Conservation (phyloP, 2,329 filamentous ascomycete genomes). For the Diaporthe sp. region DNA sequence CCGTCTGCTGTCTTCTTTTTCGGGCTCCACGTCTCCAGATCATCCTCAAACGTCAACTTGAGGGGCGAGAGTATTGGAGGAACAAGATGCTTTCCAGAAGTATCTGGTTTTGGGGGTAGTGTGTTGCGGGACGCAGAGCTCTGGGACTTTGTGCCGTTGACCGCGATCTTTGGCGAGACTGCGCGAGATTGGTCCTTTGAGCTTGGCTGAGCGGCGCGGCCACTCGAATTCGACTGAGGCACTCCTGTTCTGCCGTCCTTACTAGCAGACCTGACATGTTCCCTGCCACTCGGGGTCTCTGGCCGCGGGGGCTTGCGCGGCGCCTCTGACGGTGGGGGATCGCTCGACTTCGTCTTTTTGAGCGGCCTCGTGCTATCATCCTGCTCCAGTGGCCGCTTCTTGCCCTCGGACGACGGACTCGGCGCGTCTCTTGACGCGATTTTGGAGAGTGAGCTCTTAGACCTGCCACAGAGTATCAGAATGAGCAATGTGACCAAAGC, state of each 20-base stretch:
- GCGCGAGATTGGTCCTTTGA: slow-evolving; percentile 31
- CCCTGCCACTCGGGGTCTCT: slow-evolving; percentile 30
- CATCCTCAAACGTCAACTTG: slow-evolving; percentile 54
- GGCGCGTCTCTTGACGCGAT: slow-evolving; percentile 36
- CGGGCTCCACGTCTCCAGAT: slow-evolving; percentile 42
- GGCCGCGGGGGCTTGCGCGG: slow-evolving; percentile 29
- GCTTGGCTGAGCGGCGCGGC: slow-evolving; percentile 23
- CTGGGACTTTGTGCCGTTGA: slow-evolving; percentile 53
- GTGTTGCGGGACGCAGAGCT: slow-evolving; percentile 47
- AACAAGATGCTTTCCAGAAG: slow-evolving; percentile 51
- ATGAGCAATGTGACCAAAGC: slow-evolving; percentile 41
- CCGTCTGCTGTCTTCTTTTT: slow-evolving; percentile 48
- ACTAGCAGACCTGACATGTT: slow-evolving; percentile 25
- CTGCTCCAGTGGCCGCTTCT: slow-evolving; percentile 57
- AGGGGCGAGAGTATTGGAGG: slow-evolving; percentile 66
- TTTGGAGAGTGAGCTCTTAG: slow-evolving; percentile 44
- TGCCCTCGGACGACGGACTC: slow-evolving; percentile 55
- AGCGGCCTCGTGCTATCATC: slow-evolving; percentile 56
- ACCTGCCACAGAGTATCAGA: slow-evolving; percentile 36
- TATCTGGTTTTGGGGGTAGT: slow-evolving; percentile 52
- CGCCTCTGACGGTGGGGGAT: slow-evolving; percentile 10
- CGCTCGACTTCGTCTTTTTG: slow-evolving; percentile 55
- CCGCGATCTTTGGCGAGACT: slow-evolving; percentile 27
- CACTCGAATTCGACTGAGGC: slow-evolving; percentile 21
- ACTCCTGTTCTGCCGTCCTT: slow-evolving; percentile 30